Evolutionary conservation across 345 rosid species (phyloP), one percentile per base, ranked within the genome.

Genomic region (Populus tremula): DNA sequence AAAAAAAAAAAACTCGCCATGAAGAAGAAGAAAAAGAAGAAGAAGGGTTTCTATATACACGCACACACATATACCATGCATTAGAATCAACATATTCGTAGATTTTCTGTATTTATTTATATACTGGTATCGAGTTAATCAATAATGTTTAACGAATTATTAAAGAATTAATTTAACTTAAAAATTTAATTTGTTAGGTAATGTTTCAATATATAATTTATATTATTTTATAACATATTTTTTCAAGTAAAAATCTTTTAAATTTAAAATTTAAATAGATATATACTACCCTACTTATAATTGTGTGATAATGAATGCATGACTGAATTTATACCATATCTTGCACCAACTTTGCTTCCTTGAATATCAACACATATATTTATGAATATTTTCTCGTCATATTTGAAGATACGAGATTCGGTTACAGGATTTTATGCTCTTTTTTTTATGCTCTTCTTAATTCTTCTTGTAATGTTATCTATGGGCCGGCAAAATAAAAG

Each of bases 201-300:
- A 33, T 0, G 0, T 33, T 4, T 33, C 0, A 33, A 4, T 33
- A 33, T 33, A 33, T 33, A 4, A 33, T 33, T 33, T 33, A 33
- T 33, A 33, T 33, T 33, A 33, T 33, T 33, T 33, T 33, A 0
- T 33, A 33, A 33, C 0, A 33, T 0, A 33, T 4, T 33, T 4
- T 33, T 4, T 4, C 0, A 33, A 4, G 0, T 33, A 0, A 33
- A 33, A 4, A 0, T 4, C 4, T 0, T 33, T 33, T 33, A 0
- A 33, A 33, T 4, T 33, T 33, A 0, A 33, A 33, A 33, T 4
- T 33, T 33, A 0, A 0, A 4, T 0, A 33, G 0, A 0, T 0
- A 0, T 33, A 33, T 4, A 33, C 0, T 33, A 5, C 0, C 16
- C 25, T n/a, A 59, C 9, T n/a, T 59, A 59, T 59, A 59, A 4